phyloP scores from a whole-genome alignment of 108 stramenopile species.

The Asterionellopsis glacialis region DNA sequence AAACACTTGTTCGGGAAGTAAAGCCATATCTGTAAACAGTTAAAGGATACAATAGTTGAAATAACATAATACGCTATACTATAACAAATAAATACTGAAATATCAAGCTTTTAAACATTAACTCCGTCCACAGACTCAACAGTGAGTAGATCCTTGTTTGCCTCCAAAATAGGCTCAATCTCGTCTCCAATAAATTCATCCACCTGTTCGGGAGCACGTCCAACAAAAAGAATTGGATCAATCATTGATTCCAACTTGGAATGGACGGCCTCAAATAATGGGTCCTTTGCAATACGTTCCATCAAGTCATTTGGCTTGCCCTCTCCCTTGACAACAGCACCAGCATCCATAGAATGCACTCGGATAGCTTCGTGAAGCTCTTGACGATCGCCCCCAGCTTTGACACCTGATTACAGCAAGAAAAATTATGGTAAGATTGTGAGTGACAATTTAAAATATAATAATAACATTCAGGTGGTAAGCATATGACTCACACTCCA shows the following conservation, averaged over 20 bases:
- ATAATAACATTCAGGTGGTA: not conserved
- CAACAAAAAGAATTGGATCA: conserved; percentile 93
- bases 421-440: conserved; percentile 6
- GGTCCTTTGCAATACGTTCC: conserved; percentile 89
- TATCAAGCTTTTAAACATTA: conserved; percentile 69
- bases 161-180: conserved; percentile 83
- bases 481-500: conserved; percentile 84
- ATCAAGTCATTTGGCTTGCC: conserved; percentile 96
- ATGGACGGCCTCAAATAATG: conserved; percentile 86
- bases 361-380: conserved; percentile 97
- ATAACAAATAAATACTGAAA: not conserved
- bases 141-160: conserved; percentile 63
- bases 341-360: conserved; percentile 98
- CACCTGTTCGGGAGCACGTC: conserved; percentile 93
- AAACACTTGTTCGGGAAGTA: conserved; percentile 27
- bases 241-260: conserved; percentile 83
- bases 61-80: not conserved
- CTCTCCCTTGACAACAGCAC: conserved; percentile 95
- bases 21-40: conserved; percentile 2
- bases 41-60: conserved; percentile 4
- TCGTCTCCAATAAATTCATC: conserved; percentile 92
- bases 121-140: conserved; percentile 85
- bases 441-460: conserved; percentile 5
- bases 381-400: conserved; percentile 98
- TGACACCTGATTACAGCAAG: conserved; percentile 60